Evolutionary conservation across 1,139 yeast genomes (phyloP).

Genomic region (Geotrichum candidum): DNA sequence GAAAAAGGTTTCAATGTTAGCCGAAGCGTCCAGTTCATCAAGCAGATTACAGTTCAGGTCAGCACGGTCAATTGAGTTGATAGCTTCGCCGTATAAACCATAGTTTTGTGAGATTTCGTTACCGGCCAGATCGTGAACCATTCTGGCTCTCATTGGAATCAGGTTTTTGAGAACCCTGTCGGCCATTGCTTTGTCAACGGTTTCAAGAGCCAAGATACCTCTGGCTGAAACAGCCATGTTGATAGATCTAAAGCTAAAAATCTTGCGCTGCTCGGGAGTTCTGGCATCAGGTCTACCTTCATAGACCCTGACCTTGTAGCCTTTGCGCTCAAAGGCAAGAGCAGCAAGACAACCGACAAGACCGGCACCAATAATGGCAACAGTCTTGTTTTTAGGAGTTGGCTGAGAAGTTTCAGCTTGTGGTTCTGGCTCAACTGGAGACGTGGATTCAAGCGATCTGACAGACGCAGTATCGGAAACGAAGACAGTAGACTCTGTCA

Average conservation of each 20-base stretch:
- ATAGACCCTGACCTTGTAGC: slow-evolving; percentile 65
- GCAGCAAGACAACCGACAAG: slow-evolving; percentile 88
- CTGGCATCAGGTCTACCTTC: slow-evolving; percentile 49
- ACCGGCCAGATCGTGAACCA: slow-evolving; percentile 74
- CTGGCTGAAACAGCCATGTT: slow-evolving; percentile 83
- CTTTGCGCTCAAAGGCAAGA: slow-evolving; percentile 64
- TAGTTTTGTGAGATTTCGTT: slow-evolving; percentile 62
- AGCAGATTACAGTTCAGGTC: slow-evolving; percentile 59
- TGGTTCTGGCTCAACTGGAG: neutral
- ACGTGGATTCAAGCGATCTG: slow-evolving; percentile 1
- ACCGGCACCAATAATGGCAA: slow-evolving; percentile 55
- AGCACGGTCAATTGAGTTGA: slow-evolving; percentile 78
- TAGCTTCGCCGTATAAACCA: slow-evolving; percentile 79
- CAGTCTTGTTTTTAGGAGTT: slow-evolving; percentile 12
- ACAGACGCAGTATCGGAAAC: neutral
- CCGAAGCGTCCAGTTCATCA: slow-evolving; percentile 50
- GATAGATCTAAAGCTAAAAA: slow-evolving; percentile 47
- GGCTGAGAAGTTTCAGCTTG: neutral
- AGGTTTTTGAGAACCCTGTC: slow-evolving; percentile 51
- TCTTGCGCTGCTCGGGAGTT: slow-evolving; percentile 24
- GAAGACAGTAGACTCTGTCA: neutral
- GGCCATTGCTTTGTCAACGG: slow-evolving; percentile 57
- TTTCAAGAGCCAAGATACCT: slow-evolving; percentile 65
- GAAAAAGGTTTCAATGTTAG: slow-evolving; percentile 47
- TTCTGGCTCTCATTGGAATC: slow-evolving; percentile 83